A percentile compares a stretch with the other conserved stretches of the same genome.
Evolutionary conservation across 768 basidiomycete species (phyloP).

Genomic region (Leccinellum rugosiceps): DNA sequence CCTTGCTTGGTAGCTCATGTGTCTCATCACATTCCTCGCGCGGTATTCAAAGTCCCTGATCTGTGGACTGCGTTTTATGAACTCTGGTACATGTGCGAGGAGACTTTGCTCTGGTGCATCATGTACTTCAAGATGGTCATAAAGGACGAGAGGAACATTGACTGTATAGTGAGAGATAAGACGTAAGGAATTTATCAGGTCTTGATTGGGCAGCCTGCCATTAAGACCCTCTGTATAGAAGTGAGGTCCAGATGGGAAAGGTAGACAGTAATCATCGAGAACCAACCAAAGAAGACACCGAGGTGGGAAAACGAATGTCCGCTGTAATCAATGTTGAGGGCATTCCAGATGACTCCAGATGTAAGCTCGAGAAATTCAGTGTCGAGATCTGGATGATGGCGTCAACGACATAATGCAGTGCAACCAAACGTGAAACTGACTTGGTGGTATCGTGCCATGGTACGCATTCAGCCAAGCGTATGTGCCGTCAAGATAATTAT

Average conservation of each 20-base stretch:
- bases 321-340: conserved; percentile 91
- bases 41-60: conserved; percentile 54
- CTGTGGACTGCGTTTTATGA: conserved; percentile 39
- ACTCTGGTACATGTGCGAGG: conserved; percentile 45
- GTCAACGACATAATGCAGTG: not conserved
- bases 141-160: conserved; percentile 74
- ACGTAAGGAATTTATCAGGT: conserved; percentile 81
- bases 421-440: conserved; percentile 39
- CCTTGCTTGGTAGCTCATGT: conserved; percentile 69
- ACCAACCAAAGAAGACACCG: conserved; percentile 88
- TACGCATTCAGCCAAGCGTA: conserved; percentile 90
- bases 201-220: conserved; percentile 94
- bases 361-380: conserved; percentile 58
- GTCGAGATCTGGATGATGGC: conserved; percentile 49
- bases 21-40: conserved; percentile 65
- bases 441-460: conserved; percentile 63
- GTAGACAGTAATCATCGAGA: not conserved
- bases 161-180: conserved; percentile 69
- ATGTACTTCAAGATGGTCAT: conserved; percentile 65
- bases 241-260: conserved; percentile 2
- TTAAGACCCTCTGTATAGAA: conserved; percentile 79
- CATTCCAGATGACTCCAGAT: conserved; percentile 94
- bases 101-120: conserved; percentile 37
- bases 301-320: conserved; percentile 96
- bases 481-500: conserved; percentile 86